These are phyloP conservation scores for Peronospora farinosa DNA, from an alignment of 352 stramenopile genomes.

Conservation along the genomic window DNA sequence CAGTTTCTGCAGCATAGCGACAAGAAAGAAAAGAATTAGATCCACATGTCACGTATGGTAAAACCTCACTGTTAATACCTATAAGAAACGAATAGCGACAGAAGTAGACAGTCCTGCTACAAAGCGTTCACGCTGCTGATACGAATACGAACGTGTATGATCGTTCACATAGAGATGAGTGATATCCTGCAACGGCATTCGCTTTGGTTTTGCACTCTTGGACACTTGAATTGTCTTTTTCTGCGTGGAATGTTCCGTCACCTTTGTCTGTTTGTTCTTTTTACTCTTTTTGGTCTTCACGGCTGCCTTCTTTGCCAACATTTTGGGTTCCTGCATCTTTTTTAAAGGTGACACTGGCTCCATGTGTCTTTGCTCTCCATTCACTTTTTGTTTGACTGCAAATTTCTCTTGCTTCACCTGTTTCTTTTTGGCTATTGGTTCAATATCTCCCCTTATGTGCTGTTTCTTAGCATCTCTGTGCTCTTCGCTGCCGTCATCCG, in stretches of 20 bases:
- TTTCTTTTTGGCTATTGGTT: background rate
- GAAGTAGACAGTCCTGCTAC: slow-evolving; percentile 31
- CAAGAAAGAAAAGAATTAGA: slow-evolving; percentile 7
- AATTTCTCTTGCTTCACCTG: background rate
- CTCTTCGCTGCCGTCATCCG: slow-evolving; percentile 7
- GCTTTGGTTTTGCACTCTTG: slow-evolving; percentile 30
- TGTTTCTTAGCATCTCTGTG: slow-evolving; percentile 15
- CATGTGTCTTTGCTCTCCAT: slow-evolving; percentile 1
- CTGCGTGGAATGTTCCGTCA: slow-evolving; percentile 2
- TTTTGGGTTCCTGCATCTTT: slow-evolving; percentile 27
- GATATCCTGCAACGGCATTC: slow-evolving; percentile 56
- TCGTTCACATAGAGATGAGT: slow-evolving; percentile 58
- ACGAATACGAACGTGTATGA: slow-evolving; percentile 8
- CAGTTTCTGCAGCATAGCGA: slow-evolving; percentile 6
- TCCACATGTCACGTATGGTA: background rate
- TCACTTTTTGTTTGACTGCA: background rate
- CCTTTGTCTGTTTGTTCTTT: slow-evolving; percentile 17
- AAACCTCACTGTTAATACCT: slow-evolving; percentile 10
- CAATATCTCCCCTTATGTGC: slow-evolving; percentile 1
- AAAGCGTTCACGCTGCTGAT: slow-evolving; percentile 16
- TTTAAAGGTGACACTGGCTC: slow-evolving; percentile 17
- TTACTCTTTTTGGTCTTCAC: slow-evolving; percentile 25
- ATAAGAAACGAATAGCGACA: slow-evolving; percentile 49
- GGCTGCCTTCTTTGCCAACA: slow-evolving; percentile 19
- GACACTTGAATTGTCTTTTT: slow-evolving; percentile 16